Conservation (phyloP, 768 basidiomycete species). For the Tricholomella constricta region DNA sequence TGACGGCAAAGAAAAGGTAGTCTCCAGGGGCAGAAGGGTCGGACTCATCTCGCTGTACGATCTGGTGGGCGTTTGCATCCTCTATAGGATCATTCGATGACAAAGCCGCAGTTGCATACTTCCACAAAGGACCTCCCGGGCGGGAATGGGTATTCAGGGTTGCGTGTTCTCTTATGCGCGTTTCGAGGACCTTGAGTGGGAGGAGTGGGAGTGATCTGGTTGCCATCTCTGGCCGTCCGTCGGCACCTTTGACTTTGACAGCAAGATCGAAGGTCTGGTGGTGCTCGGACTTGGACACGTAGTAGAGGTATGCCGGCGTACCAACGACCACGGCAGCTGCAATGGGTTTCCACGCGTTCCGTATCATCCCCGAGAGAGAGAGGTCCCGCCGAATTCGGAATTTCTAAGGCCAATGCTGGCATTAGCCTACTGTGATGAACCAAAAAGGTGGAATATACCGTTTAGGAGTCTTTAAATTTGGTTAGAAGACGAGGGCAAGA, state of each 20-base stretch:
- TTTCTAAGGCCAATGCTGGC: neutral
- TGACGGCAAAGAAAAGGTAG: conserved; percentile 82
- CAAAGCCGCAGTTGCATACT: conserved; percentile 75
- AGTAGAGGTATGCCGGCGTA: conserved; percentile 60
- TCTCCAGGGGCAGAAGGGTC: conserved; percentile 66
- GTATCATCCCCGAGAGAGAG: conserved; percentile 48
- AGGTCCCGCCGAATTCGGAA: neutral
- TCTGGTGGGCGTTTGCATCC: conserved; percentile 75
- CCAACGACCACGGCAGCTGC: conserved; percentile 58
- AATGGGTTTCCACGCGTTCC: conserved; percentile 69
- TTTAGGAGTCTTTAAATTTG: neutral
- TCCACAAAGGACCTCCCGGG: conserved; percentile 66
- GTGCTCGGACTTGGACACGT: conserved; percentile 40
- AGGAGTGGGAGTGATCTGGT: conserved; percentile 57
- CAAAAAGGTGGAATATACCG: neutral
- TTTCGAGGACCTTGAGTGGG: conserved; percentile 54
- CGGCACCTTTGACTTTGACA: conserved; percentile 53
- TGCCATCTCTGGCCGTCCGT: conserved; percentile 61
- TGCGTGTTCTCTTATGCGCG: conserved; percentile 58
- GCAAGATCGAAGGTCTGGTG: conserved; percentile 60
- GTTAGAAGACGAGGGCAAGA: neutral
- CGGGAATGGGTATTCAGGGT: conserved; percentile 45
- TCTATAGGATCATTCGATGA: conserved; percentile 91
- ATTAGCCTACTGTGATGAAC: neutral
- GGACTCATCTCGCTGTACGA: conserved; percentile 64